Conservation (phyloP, 2,329 filamentous ascomycete genomes). For the Neonectria neomacrospora region DNA sequence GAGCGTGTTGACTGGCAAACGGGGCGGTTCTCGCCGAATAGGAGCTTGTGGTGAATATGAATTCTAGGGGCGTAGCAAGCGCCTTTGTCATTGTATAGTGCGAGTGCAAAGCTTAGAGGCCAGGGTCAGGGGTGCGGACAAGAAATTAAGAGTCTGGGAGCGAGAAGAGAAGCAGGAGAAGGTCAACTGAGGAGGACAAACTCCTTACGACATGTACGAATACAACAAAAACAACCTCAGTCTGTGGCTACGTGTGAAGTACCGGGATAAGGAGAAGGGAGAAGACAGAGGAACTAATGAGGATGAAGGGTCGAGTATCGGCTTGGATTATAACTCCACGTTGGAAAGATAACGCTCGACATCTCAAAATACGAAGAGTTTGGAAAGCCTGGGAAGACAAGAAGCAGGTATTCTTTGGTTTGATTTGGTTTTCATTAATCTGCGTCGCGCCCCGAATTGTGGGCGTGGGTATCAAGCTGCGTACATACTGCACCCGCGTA, state of each 20-base stretch:
- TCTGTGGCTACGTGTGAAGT: slow-evolving; percentile 7
- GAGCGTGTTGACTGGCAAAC: neutral
- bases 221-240: slow-evolving; percentile 29
- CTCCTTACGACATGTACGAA: slow-evolving; percentile 45
- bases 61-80: slow-evolving; percentile 29
- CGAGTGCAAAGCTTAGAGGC: slow-evolving; percentile 12
- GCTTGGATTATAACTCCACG: neutral
- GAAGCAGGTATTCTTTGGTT: neutral
- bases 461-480: slow-evolving; percentile 45
- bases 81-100: slow-evolving; percentile 15
- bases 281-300: neutral
- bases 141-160: slow-evolving; percentile 7
- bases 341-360: slow-evolving; percentile 29
- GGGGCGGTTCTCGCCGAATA: neutral
- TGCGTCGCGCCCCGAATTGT: slow-evolving; percentile 33
- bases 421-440: slow-evolving; percentile 35
- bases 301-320: neutral
- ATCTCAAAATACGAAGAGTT: neutral
- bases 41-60: slow-evolving; percentile 25
- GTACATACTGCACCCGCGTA: slow-evolving; percentile 19
- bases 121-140: slow-evolving; percentile 2
- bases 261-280: slow-evolving; percentile 1
- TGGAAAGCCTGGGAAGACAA: neutral
- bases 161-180: slow-evolving; percentile 17
- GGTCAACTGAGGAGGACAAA: slow-evolving; percentile 23